Percentiles rank a stretch among this genome's conserved stretches.
Evolutionary conservation across 495 filamentous ascomycete genomes (phyloP).

Genomic region (Penicillium crystallinum): DNA sequence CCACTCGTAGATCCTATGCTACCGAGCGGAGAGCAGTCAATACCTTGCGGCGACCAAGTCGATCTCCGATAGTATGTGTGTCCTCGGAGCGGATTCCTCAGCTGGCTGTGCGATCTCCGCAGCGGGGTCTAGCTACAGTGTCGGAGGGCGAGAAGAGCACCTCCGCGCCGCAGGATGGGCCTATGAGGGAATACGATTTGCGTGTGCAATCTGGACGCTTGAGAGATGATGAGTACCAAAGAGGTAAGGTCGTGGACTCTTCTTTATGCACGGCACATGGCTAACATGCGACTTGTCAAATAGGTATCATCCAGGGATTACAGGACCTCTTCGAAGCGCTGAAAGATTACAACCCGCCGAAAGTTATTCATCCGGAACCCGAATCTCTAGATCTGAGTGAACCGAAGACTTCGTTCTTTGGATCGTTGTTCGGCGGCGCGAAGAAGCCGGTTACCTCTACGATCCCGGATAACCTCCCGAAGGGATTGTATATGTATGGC

Average conservation of each 20-base stretch:
- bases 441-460: constrained; percentile 27
- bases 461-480: constrained; percentile 71
- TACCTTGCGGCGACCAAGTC: not conserved
- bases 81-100: not conserved
- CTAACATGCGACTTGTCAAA: not conserved
- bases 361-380: constrained; percentile 69
- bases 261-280: not conserved
- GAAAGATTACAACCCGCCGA: constrained; percentile 62
- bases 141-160: constrained; percentile 5
- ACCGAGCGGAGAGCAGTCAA: constrained; percentile 5
- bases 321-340: constrained; percentile 88
- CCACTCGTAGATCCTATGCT: constrained; percentile 5
- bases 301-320: constrained; percentile 80
- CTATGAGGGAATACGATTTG: constrained; percentile 79
- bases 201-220: constrained; percentile 67
- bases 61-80: not conserved
- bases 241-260: constrained; percentile 51
- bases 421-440: constrained; percentile 58
- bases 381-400: constrained; percentile 57
- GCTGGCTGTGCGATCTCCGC: constrained; percentile 5
- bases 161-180: constrained; percentile 47
- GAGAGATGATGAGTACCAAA: constrained; percentile 83
- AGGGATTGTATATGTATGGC: constrained; percentile 91
- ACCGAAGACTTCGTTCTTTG: constrained; percentile 62
- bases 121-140: constrained; percentile 18